Percentiles rank a stretch among this genome's conserved stretches.
These are phyloP conservation scores for Diophrys sp. DNA, from an alignment of 73 alveolate species.

Conservation along the genomic window DNA sequence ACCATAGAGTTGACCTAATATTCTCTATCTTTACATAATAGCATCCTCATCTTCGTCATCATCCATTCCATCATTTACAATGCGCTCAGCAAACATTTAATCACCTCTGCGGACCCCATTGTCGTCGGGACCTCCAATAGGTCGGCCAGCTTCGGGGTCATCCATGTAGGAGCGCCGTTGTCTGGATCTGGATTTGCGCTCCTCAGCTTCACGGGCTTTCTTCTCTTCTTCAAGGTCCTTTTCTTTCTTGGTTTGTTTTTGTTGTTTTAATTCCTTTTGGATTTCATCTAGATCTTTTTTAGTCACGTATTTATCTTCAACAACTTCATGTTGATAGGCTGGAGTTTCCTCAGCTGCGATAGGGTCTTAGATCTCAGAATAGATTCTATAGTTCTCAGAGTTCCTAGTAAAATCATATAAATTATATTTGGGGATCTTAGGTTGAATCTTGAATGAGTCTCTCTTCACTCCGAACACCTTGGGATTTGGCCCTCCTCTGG, in stretches of 20 bases:
- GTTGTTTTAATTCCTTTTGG: background rate
- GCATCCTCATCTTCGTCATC: slow-evolving; percentile 1
- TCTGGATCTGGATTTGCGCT: background rate
- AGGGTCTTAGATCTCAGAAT: background rate
- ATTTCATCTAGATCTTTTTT: background rate
- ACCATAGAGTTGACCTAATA: background rate
- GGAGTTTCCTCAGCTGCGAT: background rate
- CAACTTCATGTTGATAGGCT: background rate
- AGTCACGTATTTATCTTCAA: background rate
- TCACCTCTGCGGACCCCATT: background rate
- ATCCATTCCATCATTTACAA: background rate
- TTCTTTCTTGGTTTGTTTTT: background rate
- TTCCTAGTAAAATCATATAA: background rate
- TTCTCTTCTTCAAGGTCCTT: background rate
- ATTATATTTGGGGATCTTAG: background rate
- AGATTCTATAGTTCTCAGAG: background rate
- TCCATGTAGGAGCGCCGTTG: background rate
- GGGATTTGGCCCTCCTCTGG: background rate
- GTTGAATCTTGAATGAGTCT: background rate
- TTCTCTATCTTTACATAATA: background rate
- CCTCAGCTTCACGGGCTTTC: background rate
- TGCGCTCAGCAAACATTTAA: background rate
- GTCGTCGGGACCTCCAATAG: background rate
- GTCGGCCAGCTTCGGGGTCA: background rate
- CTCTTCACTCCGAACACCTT: background rate